A percentile compares a stretch with the other conserved stretches of the same genome.
Conservation (phyloP, 208 protist species). For the Trypanosoma rangeli region DNA sequence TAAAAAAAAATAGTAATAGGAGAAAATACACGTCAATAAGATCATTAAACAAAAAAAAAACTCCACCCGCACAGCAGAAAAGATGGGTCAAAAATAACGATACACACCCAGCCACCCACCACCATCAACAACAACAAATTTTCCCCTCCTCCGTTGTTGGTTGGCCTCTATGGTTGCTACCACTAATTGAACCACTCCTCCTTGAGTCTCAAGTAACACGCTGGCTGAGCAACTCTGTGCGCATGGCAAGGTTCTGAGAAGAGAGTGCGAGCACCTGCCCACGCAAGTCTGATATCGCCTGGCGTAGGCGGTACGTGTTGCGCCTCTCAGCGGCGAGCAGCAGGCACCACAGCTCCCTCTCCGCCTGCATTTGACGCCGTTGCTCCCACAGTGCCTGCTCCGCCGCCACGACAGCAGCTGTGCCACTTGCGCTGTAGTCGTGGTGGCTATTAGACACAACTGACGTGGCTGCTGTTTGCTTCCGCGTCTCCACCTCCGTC, state of each 20-base stretch:
- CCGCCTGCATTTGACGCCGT: not conserved
- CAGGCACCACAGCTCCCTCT: slow-evolving; percentile 24
- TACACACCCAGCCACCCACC: not conserved
- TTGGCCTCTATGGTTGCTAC: not conserved
- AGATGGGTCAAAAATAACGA: not conserved
- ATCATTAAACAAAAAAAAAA: not conserved
- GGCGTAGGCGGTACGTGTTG: slow-evolving; percentile 14
- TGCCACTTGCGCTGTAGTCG: not conserved
- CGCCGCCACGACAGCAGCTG: not conserved
- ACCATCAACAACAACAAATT: not conserved
- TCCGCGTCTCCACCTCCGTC: too few species aligned
- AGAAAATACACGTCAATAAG: too few species aligned
- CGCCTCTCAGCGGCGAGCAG: slow-evolving; percentile 23
- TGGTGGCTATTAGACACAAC: not conserved
- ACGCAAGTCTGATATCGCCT: slow-evolving; percentile 18
- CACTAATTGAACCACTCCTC: not conserved
- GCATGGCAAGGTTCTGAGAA: slow-evolving; percentile 12
- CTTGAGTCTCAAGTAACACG: not conserved
- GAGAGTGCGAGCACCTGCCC: slow-evolving; percentile 14
- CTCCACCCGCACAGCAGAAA: not conserved
- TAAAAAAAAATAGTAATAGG: slow-evolving; percentile 7
- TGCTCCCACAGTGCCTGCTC: not conserved
- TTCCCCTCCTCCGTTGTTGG: not conserved
- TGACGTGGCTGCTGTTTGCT: not conserved
- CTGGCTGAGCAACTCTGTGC: slow-evolving; percentile 1